Conservation (phyloP, 345 rosid genomes). For the Salix arbutifolia region DNA sequence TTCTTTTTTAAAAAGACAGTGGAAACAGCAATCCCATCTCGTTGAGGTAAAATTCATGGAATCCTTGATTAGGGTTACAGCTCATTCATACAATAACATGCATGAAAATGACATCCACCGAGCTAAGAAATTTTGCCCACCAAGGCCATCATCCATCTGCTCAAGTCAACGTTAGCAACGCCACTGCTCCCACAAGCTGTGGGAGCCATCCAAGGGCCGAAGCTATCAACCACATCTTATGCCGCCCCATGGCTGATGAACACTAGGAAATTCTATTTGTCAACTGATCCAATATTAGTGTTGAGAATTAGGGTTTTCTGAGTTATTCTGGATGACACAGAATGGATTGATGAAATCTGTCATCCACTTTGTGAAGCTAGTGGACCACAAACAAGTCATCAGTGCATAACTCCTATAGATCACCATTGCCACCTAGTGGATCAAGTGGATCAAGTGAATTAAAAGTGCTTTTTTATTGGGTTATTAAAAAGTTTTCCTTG, state of each 20-base stretch:
- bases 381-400: neutral
- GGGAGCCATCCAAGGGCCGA: neutral
- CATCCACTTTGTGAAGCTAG: neutral
- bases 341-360: neutral
- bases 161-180: neutral
- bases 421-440: neutral
- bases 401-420: neutral
- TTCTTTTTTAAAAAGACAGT: too few species aligned
- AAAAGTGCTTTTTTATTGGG: neutral
- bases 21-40: neutral
- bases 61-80: neutral
- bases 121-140: neutral
- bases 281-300: neutral
- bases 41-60: neutral
- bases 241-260: too few species aligned
- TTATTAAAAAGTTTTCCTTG: neutral
- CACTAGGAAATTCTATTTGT: neutral
- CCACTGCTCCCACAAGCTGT: too few species aligned
- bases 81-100: neutral
- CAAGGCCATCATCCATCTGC: neutral
- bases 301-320: neutral
- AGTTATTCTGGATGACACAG: neutral
- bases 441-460: neutral
- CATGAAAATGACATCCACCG: neutral
- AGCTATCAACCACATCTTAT: neutral